Evolutionary conservation across 2,329 filamentous ascomycete species (phyloP).

Genomic region (Hyphodiscus sp.): DNA sequence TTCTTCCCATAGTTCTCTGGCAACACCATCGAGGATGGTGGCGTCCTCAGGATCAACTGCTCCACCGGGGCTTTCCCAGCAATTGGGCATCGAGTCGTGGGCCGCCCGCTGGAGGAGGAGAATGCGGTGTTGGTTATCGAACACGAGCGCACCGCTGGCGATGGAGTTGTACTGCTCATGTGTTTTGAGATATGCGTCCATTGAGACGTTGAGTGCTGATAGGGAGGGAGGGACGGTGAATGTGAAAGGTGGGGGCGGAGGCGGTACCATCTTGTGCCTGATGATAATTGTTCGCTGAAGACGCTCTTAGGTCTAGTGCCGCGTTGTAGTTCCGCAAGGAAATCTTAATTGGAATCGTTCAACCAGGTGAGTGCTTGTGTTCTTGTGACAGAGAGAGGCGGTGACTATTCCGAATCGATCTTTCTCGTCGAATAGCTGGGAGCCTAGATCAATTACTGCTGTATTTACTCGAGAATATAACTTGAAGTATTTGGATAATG

Average conservation of each 20-base stretch:
- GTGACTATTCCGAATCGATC: too few species aligned
- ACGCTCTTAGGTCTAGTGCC: neutral
- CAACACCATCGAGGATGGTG: conserved; percentile 6
- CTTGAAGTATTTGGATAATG: too few species aligned
- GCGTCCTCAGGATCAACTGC: conserved; percentile 4
- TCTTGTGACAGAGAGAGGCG: too few species aligned
- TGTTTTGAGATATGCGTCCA: conserved; percentile 4
- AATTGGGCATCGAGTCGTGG: conserved; percentile 7
- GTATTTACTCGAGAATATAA: too few species aligned
- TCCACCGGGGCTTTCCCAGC: conserved; percentile 10
- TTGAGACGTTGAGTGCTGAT: conserved; percentile 5
- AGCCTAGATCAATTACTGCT: too few species aligned
- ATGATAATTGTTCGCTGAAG: too few species aligned
- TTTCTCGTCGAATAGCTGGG: too few species aligned
- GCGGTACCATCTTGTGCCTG: neutral
- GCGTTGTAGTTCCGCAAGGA: neutral
- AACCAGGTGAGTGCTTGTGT: too few species aligned
- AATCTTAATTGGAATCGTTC: too few species aligned
- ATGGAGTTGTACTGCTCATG: conserved; percentile 4
- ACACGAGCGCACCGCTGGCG: conserved; percentile 38
- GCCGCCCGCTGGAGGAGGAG: conserved; percentile 9
- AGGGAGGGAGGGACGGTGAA: conserved; percentile 3
- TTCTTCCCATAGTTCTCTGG: conserved; percentile 11
- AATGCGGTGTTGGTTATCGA: conserved; percentile 51
- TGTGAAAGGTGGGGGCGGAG: conserved; percentile 4